Evolutionary conservation across 495 filamentous ascomycete genomes (phyloP), one percentile per base, ranked within the genome.

Genomic region (Friedmanniomyces endolithicus): DNA sequence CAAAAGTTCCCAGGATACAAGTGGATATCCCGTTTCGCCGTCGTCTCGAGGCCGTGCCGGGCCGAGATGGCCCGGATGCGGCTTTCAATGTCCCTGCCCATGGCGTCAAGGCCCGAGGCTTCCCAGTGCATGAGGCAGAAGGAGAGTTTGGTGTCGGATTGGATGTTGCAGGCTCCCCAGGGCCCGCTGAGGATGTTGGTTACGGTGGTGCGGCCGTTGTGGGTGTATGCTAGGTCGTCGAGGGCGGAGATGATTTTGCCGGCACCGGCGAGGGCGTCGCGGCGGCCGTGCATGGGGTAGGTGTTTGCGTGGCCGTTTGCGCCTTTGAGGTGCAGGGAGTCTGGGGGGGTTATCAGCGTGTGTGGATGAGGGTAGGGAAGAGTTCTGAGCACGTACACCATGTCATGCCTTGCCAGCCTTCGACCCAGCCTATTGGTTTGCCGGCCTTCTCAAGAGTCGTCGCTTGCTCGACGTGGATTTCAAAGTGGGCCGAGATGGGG

Each of bases 121-220:
- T 60, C 46, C 47, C 48, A 50, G 57, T 60, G 25, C 57, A 60
- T 60, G 16, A 60, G 39, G 48, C 57, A 60, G 33, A 60, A 60
- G 7, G 52, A 41, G 4, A 60, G 4, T 22, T 52, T 50, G 33
- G 47, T 52, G 47, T 50, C 48, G 7, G 52, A 56, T 25, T 60
- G 57, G 48, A 56, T 60, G 47, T 60, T 60, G 44, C 57, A 60
- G 8, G 57, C 57, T 17, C 57, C 57, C 52, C 40, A 37, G 1
- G 50, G 57, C 1, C 57, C 57, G 11, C 35, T 48, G 12, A 24
- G 31, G 35, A 59, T 55, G 44, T 55, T 59, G 20, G 57, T 59
- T n/a, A 59, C 44, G 20, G 56, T 59, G 33, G 27, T 54, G 37
- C 52, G 35, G 50, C 50, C 50, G 31, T 39, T 31, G 22, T 43